These are phyloP conservation scores for Leishmania braziliensis DNA, from an alignment of 208 protist species.

Conservation along the genomic window DNA sequence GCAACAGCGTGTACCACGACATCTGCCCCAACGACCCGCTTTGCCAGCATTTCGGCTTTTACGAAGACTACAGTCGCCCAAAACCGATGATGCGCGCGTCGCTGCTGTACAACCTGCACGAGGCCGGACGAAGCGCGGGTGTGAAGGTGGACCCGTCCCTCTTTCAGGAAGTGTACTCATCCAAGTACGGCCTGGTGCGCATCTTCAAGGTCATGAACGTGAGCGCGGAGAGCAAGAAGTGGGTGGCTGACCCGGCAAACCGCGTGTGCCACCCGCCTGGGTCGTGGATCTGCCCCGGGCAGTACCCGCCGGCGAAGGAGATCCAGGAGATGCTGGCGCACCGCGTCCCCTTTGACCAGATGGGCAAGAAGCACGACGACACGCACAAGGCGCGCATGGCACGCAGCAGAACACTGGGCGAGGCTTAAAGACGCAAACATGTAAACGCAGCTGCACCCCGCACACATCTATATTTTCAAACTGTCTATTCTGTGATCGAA, in stretches of 20 bases:
- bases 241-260: no score
- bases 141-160: conserved; percentile 25
- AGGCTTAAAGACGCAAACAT: no score
- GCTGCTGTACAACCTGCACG: conserved; percentile 68
- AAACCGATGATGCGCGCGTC: conserved; percentile 57
- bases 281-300: conserved; percentile 71
- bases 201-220: no score
- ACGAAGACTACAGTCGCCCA: conserved; percentile 21
- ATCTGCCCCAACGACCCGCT: conserved; percentile 73
- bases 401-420: no score
- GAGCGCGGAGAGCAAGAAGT: no score
- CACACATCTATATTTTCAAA: neutral
- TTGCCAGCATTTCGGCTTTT: conserved; percentile 56
- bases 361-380: conserved; percentile 14
- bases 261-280: no score
- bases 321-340: conserved; percentile 68
- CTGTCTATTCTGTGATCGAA: neutral
- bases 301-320: conserved; percentile 76
- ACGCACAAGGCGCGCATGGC: no score
- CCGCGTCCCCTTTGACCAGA: conserved; percentile 51
- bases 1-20: conserved; percentile 79
- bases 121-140: neutral
- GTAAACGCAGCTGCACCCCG: no score
- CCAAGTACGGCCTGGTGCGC: no score
- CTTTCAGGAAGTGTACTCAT: conserved; percentile 92